Base-by-base conservation (phyloP, 1,139 yeast species). In the Blastobotrys niveus region DNA sequence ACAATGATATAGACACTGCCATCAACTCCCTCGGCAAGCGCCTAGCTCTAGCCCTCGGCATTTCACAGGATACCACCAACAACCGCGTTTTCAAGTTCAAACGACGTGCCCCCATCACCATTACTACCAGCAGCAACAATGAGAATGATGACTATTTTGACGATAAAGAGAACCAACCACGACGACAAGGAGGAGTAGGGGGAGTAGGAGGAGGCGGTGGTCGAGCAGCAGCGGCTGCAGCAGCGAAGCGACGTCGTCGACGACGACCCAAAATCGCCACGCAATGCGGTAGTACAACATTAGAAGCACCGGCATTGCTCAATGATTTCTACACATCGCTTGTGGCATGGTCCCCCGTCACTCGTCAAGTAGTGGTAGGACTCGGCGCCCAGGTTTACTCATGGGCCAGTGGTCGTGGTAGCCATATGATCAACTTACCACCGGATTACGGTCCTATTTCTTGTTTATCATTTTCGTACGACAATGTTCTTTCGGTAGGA, bases 281-380 rank as follows among this genome's bases (percentile, higher is more conserved):
- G 10, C 27, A 24, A 24, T n/a, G n/a, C n/a, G n/a, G n/a, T n/a
- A n/a, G n/a, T n/a, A n/a, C n/a, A n/a, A 41, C 45, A 8, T 25
- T 86, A 19, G 87, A 82, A 57, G 94, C 94, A 0, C 91, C 89
- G 0, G 79, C 80, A 0, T 64, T 88, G 42, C 68, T 83, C 48
- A 82, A 86, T 58, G 96, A 88, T 60, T 88, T 80, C 60, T 88
- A 88, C 62, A 74, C 87, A 1, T 84, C 85, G 56, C 67, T 84
- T 40, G 75, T 87, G 0, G 76, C 89, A 9, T 87, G 95, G 95
- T 79, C 89, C 0, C 60, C 62, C 2, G 58, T 58, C 21, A 64
- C 77, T 1, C 72, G 72, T 22, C 69, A 69, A 26, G 67, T 87
- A 0, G 83, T 82, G 0, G 89, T 87, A 1, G 96, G 91, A 0